A percentile compares a stretch with the other conserved stretches of the same genome.
Conservation (phyloP, 2,329 filamentous ascomycete species). For the Fusarium pseudonygamai region DNA sequence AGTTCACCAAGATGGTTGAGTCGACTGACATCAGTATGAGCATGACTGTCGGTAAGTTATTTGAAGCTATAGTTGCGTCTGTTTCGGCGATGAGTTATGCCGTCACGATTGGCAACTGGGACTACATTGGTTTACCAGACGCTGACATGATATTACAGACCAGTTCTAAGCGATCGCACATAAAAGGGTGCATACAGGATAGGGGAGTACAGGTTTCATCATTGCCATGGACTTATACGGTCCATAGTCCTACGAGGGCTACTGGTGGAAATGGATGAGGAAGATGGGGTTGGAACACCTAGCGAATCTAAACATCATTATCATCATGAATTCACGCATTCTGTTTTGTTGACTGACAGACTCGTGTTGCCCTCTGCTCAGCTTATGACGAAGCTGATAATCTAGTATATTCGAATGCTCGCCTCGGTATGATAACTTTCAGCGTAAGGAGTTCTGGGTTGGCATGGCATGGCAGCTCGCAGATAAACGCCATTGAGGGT, state of each 20-base stretch:
- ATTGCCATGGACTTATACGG: constrained; percentile 1
- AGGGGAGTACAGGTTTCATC: background rate
- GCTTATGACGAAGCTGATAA: background rate
- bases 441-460: background rate
- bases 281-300: constrained; percentile 22
- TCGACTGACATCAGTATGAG: constrained; percentile 84
- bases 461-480: background rate
- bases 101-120: background rate
- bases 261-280: constrained; percentile 5
- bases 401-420: background rate
- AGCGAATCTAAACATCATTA: constrained; percentile 40
- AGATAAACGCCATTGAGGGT: background rate
- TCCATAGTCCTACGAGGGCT: background rate
- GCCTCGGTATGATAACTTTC: background rate
- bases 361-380: background rate
- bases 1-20: constrained; percentile 99
- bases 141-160: constrained; percentile 29
- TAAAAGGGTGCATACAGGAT: constrained; percentile 1
- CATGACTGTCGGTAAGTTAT: constrained; percentile 73
- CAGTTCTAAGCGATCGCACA: constrained; percentile 31
- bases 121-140: background rate
- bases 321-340: constrained; percentile 41
- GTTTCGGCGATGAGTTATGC: background rate
- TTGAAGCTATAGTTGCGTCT: background rate
- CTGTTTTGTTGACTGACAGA: constrained; percentile 5